Evolutionary conservation across 306 rosid genomes (phyloP).

Genomic region (Acacia melanoxylon): DNA sequence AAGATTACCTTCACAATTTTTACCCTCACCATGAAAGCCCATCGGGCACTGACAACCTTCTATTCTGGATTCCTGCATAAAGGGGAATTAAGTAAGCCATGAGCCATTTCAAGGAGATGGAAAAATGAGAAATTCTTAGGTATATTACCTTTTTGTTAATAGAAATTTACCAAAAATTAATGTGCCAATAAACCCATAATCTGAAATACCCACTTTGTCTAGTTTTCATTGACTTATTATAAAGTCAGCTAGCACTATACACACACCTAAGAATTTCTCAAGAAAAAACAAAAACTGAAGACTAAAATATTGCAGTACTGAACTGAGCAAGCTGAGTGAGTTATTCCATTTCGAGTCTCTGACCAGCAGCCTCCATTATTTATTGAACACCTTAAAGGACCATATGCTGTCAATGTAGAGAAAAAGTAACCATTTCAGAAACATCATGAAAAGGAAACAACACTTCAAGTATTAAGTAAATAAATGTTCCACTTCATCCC

Average conservation of each 20-base stretch:
- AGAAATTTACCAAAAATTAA: not conserved
- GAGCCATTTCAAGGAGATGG: not conserved
- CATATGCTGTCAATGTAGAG: conserved; percentile 66
- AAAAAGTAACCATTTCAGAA: conserved; percentile 23
- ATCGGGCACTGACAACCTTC: conserved; percentile 79
- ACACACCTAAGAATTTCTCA: not conserved
- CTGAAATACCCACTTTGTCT: not conserved
- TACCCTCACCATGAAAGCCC: conserved; percentile 75
- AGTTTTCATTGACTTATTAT: not conserved
- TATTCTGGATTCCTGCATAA: conserved; percentile 58
- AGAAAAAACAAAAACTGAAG: conserved; percentile 14
- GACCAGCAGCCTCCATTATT: conserved; percentile 96
- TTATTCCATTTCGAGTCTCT: conserved; percentile 47
- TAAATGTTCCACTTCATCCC: not conserved
- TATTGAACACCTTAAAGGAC: conserved; percentile 87
- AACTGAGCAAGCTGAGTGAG: conserved; percentile 96
- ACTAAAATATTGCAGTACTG: conserved; percentile 46
- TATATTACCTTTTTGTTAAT: not conserved
- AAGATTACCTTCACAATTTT: conserved; percentile 67
- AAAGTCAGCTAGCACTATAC: not conserved
- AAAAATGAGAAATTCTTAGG: not conserved
- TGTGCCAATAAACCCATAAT: not conserved
- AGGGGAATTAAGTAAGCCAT: conserved; percentile 33
- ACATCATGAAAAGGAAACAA: conserved; percentile 8
- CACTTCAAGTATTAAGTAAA: not conserved